Evolutionary conservation across 257 asterid genomes (phyloP).

Genomic region (Ehretia macrophylla): DNA sequence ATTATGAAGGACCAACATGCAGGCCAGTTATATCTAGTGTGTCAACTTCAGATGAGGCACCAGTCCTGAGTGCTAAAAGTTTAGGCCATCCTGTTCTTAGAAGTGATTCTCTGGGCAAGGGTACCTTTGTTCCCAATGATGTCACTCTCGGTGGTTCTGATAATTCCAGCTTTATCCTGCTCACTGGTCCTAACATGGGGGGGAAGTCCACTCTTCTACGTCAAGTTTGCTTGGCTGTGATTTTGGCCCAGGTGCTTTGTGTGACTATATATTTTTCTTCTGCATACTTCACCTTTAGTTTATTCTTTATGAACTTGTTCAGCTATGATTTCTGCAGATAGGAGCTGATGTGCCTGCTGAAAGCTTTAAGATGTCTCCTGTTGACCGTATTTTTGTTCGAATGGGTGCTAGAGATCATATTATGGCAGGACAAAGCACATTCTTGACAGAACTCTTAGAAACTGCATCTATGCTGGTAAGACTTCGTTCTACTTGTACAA

Average conservation of each 20-base stretch:
- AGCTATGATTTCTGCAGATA: slow-evolving; percentile 42
- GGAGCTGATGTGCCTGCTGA: slow-evolving; percentile 97
- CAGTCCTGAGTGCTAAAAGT: slow-evolving; percentile 57
- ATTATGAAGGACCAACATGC: slow-evolving; percentile 77
- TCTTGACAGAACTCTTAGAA: slow-evolving; percentile 88
- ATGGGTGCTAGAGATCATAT: slow-evolving; percentile 99
- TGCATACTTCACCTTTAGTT: slow-evolving; percentile 6
- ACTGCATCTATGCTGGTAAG: slow-evolving; percentile 96
- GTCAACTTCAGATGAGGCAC: slow-evolving; percentile 47
- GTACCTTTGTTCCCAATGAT: slow-evolving; percentile 82
- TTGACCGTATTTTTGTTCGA: slow-evolving; percentile 87
- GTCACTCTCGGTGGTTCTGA: slow-evolving; percentile 71
- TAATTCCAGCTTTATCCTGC: slow-evolving; percentile 72
- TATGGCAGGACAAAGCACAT: slow-evolving; percentile 95
- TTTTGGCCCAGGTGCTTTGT: slow-evolving; percentile 80
- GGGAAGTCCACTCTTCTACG: slow-evolving; percentile 97
- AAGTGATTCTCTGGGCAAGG: slow-evolving; percentile 74
- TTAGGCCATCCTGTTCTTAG: slow-evolving; percentile 89
- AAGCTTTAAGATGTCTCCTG: slow-evolving; percentile 64
- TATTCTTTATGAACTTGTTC: slow-evolving; percentile 19
- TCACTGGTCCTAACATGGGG: slow-evolving; percentile 99
- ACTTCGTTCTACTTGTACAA: slow-evolving; percentile 8
- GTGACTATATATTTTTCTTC: slow-evolving; percentile 11
- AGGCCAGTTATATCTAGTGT: slow-evolving; percentile 52
- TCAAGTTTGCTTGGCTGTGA: slow-evolving; percentile 88